Conservation (phyloP, 441 rosid species). For the Hura crepitans region DNA sequence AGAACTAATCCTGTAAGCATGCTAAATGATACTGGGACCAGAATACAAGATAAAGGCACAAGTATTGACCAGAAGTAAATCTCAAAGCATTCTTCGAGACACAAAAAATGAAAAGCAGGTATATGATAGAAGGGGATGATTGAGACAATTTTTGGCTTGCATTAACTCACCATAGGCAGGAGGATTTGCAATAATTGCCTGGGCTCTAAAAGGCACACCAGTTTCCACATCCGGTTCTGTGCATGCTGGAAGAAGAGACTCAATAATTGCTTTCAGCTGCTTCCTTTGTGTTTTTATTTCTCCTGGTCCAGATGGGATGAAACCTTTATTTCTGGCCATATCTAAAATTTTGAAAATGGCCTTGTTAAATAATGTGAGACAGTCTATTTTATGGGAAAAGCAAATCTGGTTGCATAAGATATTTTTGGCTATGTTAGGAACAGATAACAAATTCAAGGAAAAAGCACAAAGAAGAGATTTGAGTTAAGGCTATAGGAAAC, state of each 20-base stretch:
- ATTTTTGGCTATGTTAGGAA: not conserved
- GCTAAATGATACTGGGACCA: not conserved
- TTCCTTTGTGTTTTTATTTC: slow-evolving; percentile 85
- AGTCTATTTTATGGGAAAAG: not conserved
- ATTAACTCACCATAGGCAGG: slow-evolving; percentile 78
- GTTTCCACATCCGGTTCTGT: slow-evolving; percentile 83
- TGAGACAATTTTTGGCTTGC: not conserved
- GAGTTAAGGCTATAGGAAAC: not conserved
- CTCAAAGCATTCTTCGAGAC: not conserved
- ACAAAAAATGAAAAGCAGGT: not conserved
- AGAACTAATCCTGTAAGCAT: not conserved
- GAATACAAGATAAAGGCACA: slow-evolving; percentile 3
- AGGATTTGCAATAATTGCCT: slow-evolving; percentile 97
- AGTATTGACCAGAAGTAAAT: not conserved
- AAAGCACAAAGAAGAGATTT: not conserved
- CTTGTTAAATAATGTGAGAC: slow-evolving; percentile 10
- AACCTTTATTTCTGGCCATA: slow-evolving; percentile 97
- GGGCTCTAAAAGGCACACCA: slow-evolving; percentile 70
- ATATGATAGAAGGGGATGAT: not conserved
- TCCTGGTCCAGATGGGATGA: slow-evolving; percentile 92
- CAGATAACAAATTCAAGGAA: not conserved
- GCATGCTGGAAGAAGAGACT: slow-evolving; percentile 96
- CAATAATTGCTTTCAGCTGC: slow-evolving; percentile 88
- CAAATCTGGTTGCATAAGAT: not conserved
- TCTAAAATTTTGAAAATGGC: slow-evolving; percentile 41